A percentile compares a stretch with the other conserved stretches of the same genome.
These are phyloP conservation scores for Hypoxylon sp. DNA, from an alignment of 2,329 filamentous ascomycete genomes.

Conservation along the genomic window DNA sequence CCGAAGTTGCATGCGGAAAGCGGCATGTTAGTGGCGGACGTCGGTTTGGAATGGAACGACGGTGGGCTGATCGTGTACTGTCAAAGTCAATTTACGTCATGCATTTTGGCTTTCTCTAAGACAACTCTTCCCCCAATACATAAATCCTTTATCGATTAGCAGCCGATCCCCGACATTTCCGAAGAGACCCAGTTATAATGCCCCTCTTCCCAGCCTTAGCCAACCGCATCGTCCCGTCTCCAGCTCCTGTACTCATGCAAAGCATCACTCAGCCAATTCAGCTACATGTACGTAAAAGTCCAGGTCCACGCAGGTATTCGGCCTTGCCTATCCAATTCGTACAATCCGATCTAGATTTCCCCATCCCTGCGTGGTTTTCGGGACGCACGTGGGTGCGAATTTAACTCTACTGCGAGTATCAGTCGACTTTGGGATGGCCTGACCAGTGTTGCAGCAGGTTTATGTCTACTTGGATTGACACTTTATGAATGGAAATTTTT, in stretches of 20 bases:
- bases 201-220: conserved; percentile 2
- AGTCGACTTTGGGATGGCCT: conserved; percentile 32
- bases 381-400: conserved; percentile 17
- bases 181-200: background rate
- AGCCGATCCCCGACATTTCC: background rate
- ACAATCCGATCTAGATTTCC: conserved; percentile 34
- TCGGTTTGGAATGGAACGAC: conserved; percentile 29
- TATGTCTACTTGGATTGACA: conserved; percentile 18
- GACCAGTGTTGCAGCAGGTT: conserved; percentile 4
- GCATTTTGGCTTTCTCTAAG: conserved; percentile 14
- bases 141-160: conserved; percentile 26
- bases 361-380: conserved; percentile 8
- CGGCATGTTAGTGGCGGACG: conserved; percentile 17
- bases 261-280: background rate
- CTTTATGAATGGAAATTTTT: conserved; percentile 33
- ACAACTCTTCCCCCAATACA: conserved; percentile 19
- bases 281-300: background rate
- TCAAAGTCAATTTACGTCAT: conserved; percentile 31
- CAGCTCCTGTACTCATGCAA: background rate
- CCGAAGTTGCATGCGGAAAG: conserved; percentile 21
- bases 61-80: conserved; percentile 32
- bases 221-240: conserved; percentile 8
- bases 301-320: background rate
- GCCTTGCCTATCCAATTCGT: conserved; percentile 20
- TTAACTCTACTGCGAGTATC: conserved; percentile 30